These are phyloP conservation scores for Ceratobasidium sp. DNA, from an alignment of 1,284 basidiomycete species.

Conservation along the genomic window DNA sequence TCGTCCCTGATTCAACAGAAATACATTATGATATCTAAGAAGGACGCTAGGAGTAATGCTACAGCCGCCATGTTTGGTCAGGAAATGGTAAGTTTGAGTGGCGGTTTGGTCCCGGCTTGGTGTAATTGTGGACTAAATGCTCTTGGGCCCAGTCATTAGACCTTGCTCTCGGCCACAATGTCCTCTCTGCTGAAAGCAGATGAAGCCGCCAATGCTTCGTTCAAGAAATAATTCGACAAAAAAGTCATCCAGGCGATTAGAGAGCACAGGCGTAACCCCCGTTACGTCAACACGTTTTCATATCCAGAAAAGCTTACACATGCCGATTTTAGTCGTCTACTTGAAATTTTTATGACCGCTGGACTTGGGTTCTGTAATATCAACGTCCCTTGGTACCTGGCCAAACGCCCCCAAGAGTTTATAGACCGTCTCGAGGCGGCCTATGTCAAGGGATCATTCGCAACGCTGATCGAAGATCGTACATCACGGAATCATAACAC, in stretches of 20 bases:
- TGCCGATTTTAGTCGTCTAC: too few relatives aligned
- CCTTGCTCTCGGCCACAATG: neutral
- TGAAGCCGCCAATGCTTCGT: neutral
- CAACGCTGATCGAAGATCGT: neutral
- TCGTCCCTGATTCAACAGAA: too few relatives aligned
- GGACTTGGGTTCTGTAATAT: neutral
- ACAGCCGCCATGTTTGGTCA: too few relatives aligned
- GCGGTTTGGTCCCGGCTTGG: too few relatives aligned
- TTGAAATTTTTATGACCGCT: neutral
- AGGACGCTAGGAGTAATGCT: too few relatives aligned
- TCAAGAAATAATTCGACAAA: neutral
- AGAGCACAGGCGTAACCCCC: too few relatives aligned
- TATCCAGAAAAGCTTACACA: too few relatives aligned
- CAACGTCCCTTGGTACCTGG: neutral
- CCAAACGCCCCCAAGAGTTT: neutral
- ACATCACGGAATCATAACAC: neutral
- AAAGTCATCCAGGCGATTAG: neutral
- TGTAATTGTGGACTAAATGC: too few relatives aligned
- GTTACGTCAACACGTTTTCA: too few relatives aligned
- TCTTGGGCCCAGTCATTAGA: too few relatives aligned
- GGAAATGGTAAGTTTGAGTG: too few relatives aligned
- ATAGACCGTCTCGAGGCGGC: neutral
- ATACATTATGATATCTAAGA: too few relatives aligned
- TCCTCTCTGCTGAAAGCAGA: neutral
- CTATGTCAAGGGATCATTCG: neutral